Percentiles rank a stretch among this genome's conserved stretches.
These are phyloP conservation scores for Friedmanniomyces simplex DNA, from an alignment of 495 filamentous ascomycete genomes.

Conservation along the genomic window DNA sequence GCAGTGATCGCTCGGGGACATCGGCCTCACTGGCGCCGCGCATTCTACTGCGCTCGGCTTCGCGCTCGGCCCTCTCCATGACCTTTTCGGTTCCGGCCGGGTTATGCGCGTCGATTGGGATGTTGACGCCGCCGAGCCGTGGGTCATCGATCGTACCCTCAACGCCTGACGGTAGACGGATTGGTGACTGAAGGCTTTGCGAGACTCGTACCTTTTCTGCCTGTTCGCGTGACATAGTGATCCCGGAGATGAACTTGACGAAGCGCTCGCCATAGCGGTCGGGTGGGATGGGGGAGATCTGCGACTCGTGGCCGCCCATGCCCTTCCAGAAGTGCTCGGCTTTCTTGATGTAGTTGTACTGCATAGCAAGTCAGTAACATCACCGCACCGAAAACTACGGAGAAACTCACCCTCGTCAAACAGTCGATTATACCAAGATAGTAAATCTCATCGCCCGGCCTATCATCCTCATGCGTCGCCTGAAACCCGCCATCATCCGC, in stretches of 20 bases:
- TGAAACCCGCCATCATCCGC: slow-evolving; percentile 86
- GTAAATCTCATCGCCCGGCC: slow-evolving; percentile 82
- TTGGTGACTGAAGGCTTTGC: slow-evolving; percentile 7
- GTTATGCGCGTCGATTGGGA: slow-evolving; percentile 36
- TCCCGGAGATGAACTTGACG: slow-evolving; percentile 77
- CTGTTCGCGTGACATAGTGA: slow-evolving; percentile 77
- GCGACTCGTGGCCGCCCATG: slow-evolving; percentile 61
- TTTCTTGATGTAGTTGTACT: slow-evolving; percentile 84
- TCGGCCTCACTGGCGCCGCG: slow-evolving; percentile 45
- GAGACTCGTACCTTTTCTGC: slow-evolving; percentile 49
- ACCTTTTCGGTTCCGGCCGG: slow-evolving; percentile 43
- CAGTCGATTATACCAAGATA: slow-evolving; percentile 98
- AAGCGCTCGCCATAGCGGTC: slow-evolving; percentile 90
- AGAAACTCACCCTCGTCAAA: slow-evolving; percentile 74
- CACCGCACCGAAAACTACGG: too few relatives aligned
- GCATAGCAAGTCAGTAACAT: too few relatives aligned
- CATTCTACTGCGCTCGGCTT: slow-evolving; percentile 36
- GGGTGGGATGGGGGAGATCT: slow-evolving; percentile 91
- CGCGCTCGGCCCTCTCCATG: slow-evolving; percentile 42
- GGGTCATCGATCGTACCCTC: slow-evolving; percentile 20
- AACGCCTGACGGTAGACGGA: not conserved
- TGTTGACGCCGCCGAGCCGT: slow-evolving; percentile 31
- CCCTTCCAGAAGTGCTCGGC: slow-evolving; percentile 92
- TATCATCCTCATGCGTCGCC: slow-evolving; percentile 84
- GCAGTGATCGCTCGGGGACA: slow-evolving; percentile 40